Conservation (phyloP, 2,329 filamentous ascomycete species). For the Metarhizium robertsii region DNA sequence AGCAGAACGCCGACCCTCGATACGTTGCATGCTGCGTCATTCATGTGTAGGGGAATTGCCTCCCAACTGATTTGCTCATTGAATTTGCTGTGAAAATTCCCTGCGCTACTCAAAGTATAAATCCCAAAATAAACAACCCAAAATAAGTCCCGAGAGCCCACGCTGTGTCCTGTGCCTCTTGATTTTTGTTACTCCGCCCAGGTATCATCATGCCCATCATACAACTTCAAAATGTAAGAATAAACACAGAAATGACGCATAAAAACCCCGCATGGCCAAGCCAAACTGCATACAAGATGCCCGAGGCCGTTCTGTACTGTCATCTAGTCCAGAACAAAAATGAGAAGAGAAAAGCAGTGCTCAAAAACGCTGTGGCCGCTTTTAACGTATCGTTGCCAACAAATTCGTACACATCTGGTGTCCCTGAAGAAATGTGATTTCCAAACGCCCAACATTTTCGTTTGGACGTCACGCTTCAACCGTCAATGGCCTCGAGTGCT, state of each 20-base stretch:
- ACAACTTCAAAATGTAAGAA: not conserved
- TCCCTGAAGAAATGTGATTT: not conserved
- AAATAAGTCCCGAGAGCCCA: not conserved
- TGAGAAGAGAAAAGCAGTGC: not conserved
- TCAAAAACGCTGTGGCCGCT: not conserved
- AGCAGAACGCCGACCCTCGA: not conserved
- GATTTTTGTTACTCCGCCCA: conserved; percentile 1
- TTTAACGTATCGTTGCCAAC: not conserved
- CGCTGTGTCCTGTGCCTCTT: conserved; percentile 1
- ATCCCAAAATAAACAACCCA: not conserved
- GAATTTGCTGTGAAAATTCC: not conserved
- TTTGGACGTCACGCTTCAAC: not conserved
- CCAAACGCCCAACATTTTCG: conserved; percentile 1
- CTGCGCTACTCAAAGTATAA: not conserved
- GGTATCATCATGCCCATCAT: conserved; percentile 3
- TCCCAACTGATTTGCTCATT: not conserved
- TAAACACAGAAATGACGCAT: not conserved
- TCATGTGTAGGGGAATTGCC: too few relatives aligned
- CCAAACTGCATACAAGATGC: not conserved
- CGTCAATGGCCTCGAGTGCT: not conserved
- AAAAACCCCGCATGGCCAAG: not conserved
- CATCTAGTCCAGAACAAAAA: not conserved
- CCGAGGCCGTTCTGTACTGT: not conserved
- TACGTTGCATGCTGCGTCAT: not conserved
- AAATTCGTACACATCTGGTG: not conserved